phyloP scores from a whole-genome alignment of 371 early-diverging fungal genomes.

The Amoeboaphelidium protococcarum region DNA sequence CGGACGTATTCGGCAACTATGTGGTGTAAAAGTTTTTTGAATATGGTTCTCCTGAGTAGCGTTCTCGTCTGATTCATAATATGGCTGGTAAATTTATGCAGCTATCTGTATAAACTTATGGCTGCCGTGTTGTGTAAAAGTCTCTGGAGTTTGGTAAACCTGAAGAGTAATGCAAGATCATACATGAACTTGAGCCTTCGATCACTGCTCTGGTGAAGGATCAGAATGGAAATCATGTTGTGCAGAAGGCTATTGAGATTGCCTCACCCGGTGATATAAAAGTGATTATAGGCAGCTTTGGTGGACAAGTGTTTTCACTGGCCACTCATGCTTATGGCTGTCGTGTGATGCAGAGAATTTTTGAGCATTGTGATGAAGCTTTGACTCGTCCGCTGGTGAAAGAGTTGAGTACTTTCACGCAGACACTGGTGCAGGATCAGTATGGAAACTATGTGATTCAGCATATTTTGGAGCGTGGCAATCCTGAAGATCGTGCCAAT shows the following conservation, averaged over 20 bases:
- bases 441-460: slow-evolving; percentile 99
- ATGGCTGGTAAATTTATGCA: slow-evolving; percentile 84
- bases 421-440: slow-evolving; percentile 87
- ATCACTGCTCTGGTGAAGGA: slow-evolving; percentile 95
- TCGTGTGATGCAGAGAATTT: slow-evolving; percentile 97
- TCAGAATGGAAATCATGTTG: slow-evolving; percentile 99
- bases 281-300: slow-evolving; percentile 90
- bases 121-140: slow-evolving; percentile 99
- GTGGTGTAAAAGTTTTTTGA: slow-evolving; percentile 99
- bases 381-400: slow-evolving; percentile 44
- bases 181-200: slow-evolving; percentile 75
- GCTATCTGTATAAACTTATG: slow-evolving; percentile 96
- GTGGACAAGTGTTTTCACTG: slow-evolving; percentile 77
- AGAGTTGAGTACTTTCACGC: slow-evolving; percentile 70
- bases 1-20: slow-evolving; percentile 99
- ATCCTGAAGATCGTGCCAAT: slow-evolving; percentile 44
- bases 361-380: slow-evolving; percentile 83
- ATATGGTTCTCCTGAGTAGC: slow-evolving; percentile 43
- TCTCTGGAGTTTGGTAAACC: slow-evolving; percentile 74
- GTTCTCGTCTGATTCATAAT: slow-evolving; percentile 52
- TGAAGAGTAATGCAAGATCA: slow-evolving; percentile 66
- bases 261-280: slow-evolving; percentile 70
- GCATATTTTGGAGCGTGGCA: slow-evolving; percentile 88
- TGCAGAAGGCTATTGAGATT: slow-evolving; percentile 98
- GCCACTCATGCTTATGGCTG: slow-evolving; percentile 99